Evolutionary conservation across 306 rosid species (phyloP), one percentile per base, ranked within the genome.

Genomic region (Cucumis cinereus): DNA sequence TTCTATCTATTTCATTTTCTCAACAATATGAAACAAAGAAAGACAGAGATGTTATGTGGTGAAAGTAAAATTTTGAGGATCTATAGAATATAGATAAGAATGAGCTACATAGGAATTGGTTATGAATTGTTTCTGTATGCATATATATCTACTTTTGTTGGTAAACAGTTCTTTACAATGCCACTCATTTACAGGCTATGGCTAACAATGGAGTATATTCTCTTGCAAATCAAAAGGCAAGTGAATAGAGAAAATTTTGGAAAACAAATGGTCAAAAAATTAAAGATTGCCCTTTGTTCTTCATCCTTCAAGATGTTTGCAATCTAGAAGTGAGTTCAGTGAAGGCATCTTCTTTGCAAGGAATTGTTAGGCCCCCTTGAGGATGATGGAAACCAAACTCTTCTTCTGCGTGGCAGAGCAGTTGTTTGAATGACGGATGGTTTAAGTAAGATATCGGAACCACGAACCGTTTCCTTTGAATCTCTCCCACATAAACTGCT

Each of bases 371-470:
- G 49, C 88, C 90, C 24, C 86, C 88, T 79, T 64, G 82, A 10
- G 83, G 88, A 75, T 84, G 84, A 73, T 58, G 23, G 76, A 80
- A 84, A 1, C 88, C 90, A 30, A 84, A 87, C 77, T 86, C 86
- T 73, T 84, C 81, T 83, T 84, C 84, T 0, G 83, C 82, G 56
- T 66, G 69, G 30, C 36, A 12, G 56, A 69, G 56, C 10, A 43
- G 55, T 80, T 84, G 60, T 43, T 82, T n/a, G 36, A 69, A 69
- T 23, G 74, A 69, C 7, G 74, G 74, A 43, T 69, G 73, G 74
- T 41, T 69, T 77, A 86, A 66, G 68, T 77, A 58, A 70, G 87
- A 86, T 5, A 84, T 41, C 15, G 56, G 74, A 69, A 69, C 74
- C 43, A 72, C 60, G 5, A 72, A 72, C 76, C 76, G 20, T 24